Conservation (phyloP, 176 grass and related monocot species). For the Tuctoria greenei region DNA sequence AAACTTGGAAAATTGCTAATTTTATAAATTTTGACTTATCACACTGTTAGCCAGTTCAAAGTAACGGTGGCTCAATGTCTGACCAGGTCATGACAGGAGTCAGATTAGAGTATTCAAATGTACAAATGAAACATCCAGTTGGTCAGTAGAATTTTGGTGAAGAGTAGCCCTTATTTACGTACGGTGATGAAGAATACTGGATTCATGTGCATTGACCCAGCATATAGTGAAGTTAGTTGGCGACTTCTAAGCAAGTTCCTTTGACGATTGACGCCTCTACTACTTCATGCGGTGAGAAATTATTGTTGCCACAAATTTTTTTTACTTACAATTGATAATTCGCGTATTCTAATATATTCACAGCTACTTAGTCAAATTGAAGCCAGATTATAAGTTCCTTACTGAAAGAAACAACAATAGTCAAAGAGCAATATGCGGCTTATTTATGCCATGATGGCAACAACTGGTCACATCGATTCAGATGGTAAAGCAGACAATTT, state of each 20-base stretch:
- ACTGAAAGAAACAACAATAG: background rate
- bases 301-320: background rate
- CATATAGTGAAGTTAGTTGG: too few species aligned
- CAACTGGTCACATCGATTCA: background rate
- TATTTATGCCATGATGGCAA: background rate
- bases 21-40: background rate
- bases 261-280: too few species aligned
- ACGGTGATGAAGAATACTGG: background rate
- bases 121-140: background rate
- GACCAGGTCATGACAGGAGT: background rate
- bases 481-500: background rate
- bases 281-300: background rate
- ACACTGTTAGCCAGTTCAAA: background rate
- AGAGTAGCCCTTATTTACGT: background rate
- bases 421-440: background rate
- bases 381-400: background rate
- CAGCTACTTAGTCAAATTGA: slow-evolving; percentile 1
- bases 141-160: background rate
- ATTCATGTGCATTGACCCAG: background rate
- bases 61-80: background rate
- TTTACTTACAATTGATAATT: background rate
- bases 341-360: background rate
- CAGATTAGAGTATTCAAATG: background rate
- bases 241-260: too few species aligned
- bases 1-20: background rate